phyloP scores from a whole-genome alignment of 2,329 filamentous ascomycete species.

The Talaromyces pinophilus region DNA sequence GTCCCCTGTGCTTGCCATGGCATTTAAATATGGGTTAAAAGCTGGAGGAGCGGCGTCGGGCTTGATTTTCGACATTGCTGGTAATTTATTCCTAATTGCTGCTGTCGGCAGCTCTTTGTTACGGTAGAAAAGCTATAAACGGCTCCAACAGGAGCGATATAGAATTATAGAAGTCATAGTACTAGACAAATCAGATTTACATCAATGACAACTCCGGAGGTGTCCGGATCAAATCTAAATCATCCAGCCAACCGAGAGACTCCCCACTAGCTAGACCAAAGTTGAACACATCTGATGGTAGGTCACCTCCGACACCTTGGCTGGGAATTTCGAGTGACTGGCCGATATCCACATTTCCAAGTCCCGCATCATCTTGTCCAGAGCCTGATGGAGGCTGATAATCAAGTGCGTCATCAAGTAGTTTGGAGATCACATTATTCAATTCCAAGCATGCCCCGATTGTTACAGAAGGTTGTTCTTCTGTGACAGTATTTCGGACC shows the following conservation, averaged over 20 bases:
- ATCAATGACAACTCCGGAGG: not conserved
- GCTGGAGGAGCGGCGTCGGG: conserved; percentile 2
- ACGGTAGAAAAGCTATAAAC: not conserved
- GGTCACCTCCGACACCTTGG: not conserved
- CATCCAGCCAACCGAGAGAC: not conserved
- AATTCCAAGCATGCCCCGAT: conserved; percentile 23
- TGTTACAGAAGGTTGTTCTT: conserved; percentile 17
- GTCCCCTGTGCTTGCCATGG: conserved; percentile 3
- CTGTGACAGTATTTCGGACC: conserved; percentile 24
- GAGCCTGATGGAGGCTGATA: not conserved
- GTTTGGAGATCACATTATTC: not conserved
- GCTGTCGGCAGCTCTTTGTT: not conserved
- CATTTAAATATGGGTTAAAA: not conserved
- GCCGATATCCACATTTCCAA: not conserved
- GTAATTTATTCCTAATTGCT: conserved; percentile 2
- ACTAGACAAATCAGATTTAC: not conserved
- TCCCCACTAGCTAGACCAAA: not conserved
- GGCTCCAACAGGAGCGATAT: not conserved
- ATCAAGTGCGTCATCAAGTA: not conserved
- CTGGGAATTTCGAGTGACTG: conserved; percentile 6
- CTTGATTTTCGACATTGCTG: conserved; percentile 1
- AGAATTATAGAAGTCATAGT: not conserved
- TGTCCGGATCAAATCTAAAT: not conserved
- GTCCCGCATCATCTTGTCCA: not conserved
- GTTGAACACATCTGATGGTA: conserved; percentile 1